Conservation (phyloP, 257 asterid species). For the Ehretia macrophylla region DNA sequence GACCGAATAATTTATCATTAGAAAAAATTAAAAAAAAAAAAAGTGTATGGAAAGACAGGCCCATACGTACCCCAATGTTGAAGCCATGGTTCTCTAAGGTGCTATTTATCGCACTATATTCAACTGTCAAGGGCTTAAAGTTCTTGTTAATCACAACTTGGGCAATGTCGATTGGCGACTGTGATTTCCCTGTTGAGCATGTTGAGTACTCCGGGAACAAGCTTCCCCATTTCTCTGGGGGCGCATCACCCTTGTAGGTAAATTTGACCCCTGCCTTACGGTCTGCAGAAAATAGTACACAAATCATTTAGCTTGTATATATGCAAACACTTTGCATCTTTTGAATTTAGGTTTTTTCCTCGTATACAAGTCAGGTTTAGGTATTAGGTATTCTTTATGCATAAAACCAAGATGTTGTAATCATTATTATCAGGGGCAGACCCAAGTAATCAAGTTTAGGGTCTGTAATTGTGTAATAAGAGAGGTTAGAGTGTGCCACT, state of each 20-base stretch:
- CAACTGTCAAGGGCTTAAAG: constrained; percentile 48
- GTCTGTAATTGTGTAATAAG: too few species aligned
- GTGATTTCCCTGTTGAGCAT: constrained; percentile 60
- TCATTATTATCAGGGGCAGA: too few species aligned
- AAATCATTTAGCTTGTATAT: background rate
- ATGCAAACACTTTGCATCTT: too few species aligned
- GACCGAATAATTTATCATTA: background rate
- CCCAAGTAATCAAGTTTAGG: too few species aligned
- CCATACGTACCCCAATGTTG: constrained; percentile 57
- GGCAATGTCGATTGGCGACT: constrained; percentile 64
- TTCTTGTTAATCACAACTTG: constrained; percentile 23
- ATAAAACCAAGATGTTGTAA: too few species aligned
- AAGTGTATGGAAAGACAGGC: background rate
- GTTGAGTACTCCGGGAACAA: constrained; percentile 57
- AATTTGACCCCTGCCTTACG: constrained; percentile 21
- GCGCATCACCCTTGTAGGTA: constrained; percentile 61
- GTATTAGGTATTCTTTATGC: too few species aligned
- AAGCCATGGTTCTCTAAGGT: constrained; percentile 56
- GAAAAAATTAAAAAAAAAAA: background rate
- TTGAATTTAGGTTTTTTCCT: too few species aligned
- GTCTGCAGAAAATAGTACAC: background rate
- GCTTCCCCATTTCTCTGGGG: constrained; percentile 72
- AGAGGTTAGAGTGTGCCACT: too few species aligned
- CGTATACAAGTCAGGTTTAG: too few species aligned
- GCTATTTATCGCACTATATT: constrained; percentile 46